Evolutionary conservation across 73 alveolate species (phyloP).

Genomic region (Diophrys sp.): DNA sequence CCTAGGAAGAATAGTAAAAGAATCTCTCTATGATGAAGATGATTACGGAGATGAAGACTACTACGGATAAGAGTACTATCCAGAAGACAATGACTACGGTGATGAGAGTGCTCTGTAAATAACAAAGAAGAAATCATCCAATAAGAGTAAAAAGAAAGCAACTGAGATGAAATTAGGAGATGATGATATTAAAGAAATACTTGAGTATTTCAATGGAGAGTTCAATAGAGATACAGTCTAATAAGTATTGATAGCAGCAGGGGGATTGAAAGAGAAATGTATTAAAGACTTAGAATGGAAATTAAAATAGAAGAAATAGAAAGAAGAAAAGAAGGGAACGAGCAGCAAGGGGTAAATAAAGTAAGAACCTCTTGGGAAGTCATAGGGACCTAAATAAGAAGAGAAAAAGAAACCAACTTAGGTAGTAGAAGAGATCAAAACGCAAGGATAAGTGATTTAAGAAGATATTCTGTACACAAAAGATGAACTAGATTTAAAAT

Average conservation of each 20-base stretch:
- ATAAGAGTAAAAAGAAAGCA: slow-evolving; percentile 17
- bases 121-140: slow-evolving; percentile 4
- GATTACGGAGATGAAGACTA: slow-evolving; percentile 35
- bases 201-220: slow-evolving; percentile 12
- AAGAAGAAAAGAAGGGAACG: neutral
- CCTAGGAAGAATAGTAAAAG: slow-evolving; percentile 22
- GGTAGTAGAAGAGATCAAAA: too few species aligned
- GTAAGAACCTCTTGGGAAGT: too few species aligned
- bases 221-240: slow-evolving; percentile 31
- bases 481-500: slow-evolving; percentile 13
- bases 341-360: too few species aligned
- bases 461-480: slow-evolving; percentile 9
- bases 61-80: slow-evolving; percentile 1
- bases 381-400: too few species aligned
- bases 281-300: slow-evolving; percentile 22
- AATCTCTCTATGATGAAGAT: slow-evolving; percentile 46
- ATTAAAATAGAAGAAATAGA: slow-evolving; percentile 8
- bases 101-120: neutral
- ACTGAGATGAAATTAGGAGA: neutral
- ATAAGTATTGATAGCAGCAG: slow-evolving; percentile 21
- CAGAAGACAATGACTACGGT: too few species aligned
- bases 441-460: too few species aligned
- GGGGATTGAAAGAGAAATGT: slow-evolving; percentile 22
- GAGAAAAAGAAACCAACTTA: too few species aligned
- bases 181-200: slow-evolving; percentile 27